Conservation (phyloP, 164 flowering plant species). For the Piper longum region DNA sequence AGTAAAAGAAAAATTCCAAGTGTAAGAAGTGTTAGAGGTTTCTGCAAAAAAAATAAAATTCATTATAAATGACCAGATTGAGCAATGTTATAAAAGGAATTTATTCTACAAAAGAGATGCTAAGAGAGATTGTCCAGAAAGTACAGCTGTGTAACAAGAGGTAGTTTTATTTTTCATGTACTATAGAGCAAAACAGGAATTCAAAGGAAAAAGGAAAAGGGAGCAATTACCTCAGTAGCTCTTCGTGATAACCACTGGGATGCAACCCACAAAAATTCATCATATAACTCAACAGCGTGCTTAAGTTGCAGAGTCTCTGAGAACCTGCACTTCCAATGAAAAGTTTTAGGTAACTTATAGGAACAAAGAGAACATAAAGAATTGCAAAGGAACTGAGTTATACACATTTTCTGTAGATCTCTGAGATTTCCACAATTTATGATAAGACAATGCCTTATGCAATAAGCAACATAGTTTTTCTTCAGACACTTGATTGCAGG, state of each 20-base stretch:
- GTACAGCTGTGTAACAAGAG: not conserved
- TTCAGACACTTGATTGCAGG: conserved; percentile 26
- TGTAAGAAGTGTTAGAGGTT: conserved; percentile 46
- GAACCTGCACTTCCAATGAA: conserved; percentile 19
- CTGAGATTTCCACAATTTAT: conserved; percentile 44
- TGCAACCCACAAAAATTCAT: conserved; percentile 45
- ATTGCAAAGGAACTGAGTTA: not conserved
- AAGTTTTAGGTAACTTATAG: not conserved
- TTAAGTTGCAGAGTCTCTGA: conserved; percentile 20
- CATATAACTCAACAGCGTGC: conserved; percentile 36
- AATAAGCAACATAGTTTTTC: conserved; percentile 41
- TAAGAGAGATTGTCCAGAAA: too few species aligned
- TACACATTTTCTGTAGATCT: conserved; percentile 18
- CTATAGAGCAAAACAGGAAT: not conserved
- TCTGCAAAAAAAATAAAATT: conserved; percentile 38
- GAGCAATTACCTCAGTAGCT: conserved; percentile 65
- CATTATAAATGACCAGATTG: not conserved
- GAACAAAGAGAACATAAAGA: not conserved
- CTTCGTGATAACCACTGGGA: conserved; percentile 74
- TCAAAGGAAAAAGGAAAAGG: conserved; percentile 4
- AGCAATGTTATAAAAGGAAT: not conserved
- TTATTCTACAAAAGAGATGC: too few species aligned
- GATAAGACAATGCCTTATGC: conserved; percentile 39
- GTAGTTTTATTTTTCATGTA: not conserved
- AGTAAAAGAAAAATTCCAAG: conserved; percentile 58